A percentile compares a stretch with the other conserved stretches of the same genome.
Conservation (phyloP, 2,329 filamentous ascomycete genomes). For the Fusarium newnesense region DNA sequence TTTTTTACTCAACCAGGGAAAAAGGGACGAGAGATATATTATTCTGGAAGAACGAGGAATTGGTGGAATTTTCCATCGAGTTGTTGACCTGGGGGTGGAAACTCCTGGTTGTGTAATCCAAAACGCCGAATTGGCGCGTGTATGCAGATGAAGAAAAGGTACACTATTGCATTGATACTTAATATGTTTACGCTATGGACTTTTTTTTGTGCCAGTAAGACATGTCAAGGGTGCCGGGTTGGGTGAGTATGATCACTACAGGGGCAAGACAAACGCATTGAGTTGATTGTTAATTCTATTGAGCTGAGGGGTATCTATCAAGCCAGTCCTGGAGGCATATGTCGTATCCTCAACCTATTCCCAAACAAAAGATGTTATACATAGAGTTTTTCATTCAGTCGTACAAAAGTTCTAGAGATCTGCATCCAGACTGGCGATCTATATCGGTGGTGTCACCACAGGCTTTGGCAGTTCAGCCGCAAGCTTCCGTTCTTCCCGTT, state of each 20-base stretch:
- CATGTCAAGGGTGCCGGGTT: background rate
- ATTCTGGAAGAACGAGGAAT: constrained; percentile 18
- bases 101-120: constrained; percentile 35
- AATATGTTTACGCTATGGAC: background rate
- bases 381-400: constrained; percentile 13
- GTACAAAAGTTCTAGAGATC: constrained; percentile 3
- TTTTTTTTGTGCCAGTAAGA: background rate
- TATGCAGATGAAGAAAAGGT: constrained; percentile 33
- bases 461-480: constrained; percentile 24
- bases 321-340: background rate
- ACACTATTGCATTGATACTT: constrained; percentile 16
- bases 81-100: constrained; percentile 21
- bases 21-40: constrained; percentile 20
- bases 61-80: background rate
- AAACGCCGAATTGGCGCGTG: constrained; percentile 32
- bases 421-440: background rate
- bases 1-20: constrained; percentile 30
- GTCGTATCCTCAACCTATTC: constrained; percentile 5
- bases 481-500: constrained; percentile 51
- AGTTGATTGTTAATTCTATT: constrained; percentile 33
- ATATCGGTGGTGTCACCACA: background rate
- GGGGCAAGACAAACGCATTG: background rate
- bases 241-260: background rate
- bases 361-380: constrained; percentile 1
- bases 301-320: constrained; percentile 44